Evolutionary conservation across 2,329 filamentous ascomycete species (phyloP), one percentile per base, ranked within the genome.

Genomic region (Xylariaceae sp.): DNA sequence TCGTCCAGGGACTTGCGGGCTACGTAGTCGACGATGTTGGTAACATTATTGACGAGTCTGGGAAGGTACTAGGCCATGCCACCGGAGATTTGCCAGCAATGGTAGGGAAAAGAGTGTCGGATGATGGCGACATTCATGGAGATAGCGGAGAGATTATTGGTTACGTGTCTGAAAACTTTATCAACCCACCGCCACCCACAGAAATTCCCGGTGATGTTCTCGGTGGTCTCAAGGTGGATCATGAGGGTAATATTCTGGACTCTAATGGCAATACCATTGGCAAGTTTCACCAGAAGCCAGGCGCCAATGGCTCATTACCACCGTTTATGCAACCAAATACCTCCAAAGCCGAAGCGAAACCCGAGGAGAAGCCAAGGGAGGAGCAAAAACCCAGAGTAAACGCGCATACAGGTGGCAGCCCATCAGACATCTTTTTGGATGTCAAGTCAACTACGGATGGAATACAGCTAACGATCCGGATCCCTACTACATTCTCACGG

Each of bases 401-500:
- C 61, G 70, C 55, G 72, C 76, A 58, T 71, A 64, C 50, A n/a
- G 66, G 64, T n/a, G 73, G 72, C 57, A 73, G 71, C 55, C 79
- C 79, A 3, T 80, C 80, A 2, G 81, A 83, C 63, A 77, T 83
- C 23, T 83, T 79, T 60, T 63, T 83, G 51, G 81, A 83, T 58
- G 79, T 83, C n/a, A 67, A 67, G 66, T 82, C 80, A 27, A 83
- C 81, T 4, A 80, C 75, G 33, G 81, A 83, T 48, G 81, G 81
- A 1, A 82, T 83, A 60, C 81, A 83, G 66, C 66, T 83, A 47
- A 81, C 77, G 21, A 82, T 83, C 59, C 78, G 81, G 62, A 83
- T 83, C 53, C 81, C 80, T 20, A 83, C 80, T 2, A 76, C 81
- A 21, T 82, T 83, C 61, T 75, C 76, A 50, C 72, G 59, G 36